phyloP scores from a whole-genome alignment of 192 early-diverging fungal genomes.

The Spinellus fusiger region DNA sequence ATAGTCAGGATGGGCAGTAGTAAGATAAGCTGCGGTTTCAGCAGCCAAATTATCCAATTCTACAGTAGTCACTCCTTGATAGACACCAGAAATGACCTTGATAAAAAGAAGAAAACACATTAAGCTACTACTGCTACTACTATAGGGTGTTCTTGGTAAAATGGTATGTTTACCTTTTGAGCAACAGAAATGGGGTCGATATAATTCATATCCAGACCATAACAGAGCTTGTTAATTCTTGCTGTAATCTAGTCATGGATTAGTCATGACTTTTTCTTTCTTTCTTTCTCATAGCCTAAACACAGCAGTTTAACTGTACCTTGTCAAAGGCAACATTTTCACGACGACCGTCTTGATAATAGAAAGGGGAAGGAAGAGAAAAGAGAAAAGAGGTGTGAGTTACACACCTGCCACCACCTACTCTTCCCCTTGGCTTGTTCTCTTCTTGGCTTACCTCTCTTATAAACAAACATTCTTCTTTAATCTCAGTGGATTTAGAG shows the following conservation, averaged over 20 bases:
- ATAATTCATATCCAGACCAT: conserved; percentile 91
- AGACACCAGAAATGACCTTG: conserved; percentile 84
- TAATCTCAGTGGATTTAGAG: too few relatives aligned
- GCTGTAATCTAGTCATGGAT: conserved; percentile 58
- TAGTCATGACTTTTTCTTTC: background rate
- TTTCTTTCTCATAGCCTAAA: too few relatives aligned
- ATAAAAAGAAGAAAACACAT: background rate
- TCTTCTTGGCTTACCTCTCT: background rate
- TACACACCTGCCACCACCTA: too few relatives aligned
- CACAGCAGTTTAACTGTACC: conserved; percentile 33
- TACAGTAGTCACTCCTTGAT: conserved; percentile 81
- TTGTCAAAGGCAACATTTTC: conserved; percentile 98
- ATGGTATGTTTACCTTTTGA: conserved; percentile 67
- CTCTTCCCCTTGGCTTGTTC: too few relatives aligned
- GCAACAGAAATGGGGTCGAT: conserved; percentile 92
- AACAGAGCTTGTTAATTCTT: conserved; percentile 94
- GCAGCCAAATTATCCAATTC: conserved; percentile 88
- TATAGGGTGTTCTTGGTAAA: background rate
- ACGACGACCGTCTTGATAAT: conserved; percentile 67
- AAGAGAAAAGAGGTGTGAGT: background rate
- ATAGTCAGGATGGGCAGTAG: conserved; percentile 96
- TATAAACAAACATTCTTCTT: background rate
- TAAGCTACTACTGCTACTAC: background rate
- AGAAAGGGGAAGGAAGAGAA: background rate
- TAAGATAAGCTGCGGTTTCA: conserved; percentile 86